Conservation (phyloP, 768 basidiomycete genomes). For the Obba rivulosa region DNA sequence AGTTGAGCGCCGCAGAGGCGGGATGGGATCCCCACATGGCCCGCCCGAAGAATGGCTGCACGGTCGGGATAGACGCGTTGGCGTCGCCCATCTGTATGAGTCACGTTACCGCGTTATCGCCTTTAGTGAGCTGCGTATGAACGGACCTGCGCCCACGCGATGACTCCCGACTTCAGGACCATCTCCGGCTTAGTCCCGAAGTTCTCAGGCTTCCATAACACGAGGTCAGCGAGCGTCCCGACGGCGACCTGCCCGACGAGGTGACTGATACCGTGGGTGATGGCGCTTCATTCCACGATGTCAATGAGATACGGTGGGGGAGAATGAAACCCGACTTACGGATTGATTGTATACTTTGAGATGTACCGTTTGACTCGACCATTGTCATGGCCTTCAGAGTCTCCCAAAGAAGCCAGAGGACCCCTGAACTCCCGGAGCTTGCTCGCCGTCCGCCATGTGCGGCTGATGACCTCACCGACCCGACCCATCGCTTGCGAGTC, state of each 20-base stretch:
- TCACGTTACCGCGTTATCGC: neutral
- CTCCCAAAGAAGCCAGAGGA: conserved; percentile 64
- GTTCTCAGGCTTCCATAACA: conserved; percentile 91
- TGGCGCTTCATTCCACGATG: conserved; percentile 51
- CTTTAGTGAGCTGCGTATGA: neutral
- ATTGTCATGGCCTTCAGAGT: conserved; percentile 71
- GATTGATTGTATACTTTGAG: conserved; percentile 96
- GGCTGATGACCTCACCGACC: conserved; percentile 86
- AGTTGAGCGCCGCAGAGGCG: conserved; percentile 75
- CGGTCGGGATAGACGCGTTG: conserved; percentile 93
- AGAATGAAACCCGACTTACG: conserved; percentile 50
- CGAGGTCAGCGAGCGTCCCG: conserved; percentile 88
- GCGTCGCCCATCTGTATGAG: conserved; percentile 84
- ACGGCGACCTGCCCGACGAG: conserved; percentile 78
- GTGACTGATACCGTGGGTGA: conserved; percentile 89
- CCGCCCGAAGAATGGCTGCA: conserved; percentile 80
- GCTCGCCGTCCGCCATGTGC: conserved; percentile 96
- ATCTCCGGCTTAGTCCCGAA: conserved; percentile 92
- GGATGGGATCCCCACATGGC: conserved; percentile 94
- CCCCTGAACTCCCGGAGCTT: conserved; percentile 85
- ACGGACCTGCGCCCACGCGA: conserved; percentile 81
- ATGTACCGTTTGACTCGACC: conserved; percentile 91
- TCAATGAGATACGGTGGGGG: neutral
- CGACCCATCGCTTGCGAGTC: conserved; percentile 99
- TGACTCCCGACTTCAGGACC: conserved; percentile 93